Conservation (phyloP, 371 early-diverging fungal species). For the Apophysomyces elegans region DNA sequence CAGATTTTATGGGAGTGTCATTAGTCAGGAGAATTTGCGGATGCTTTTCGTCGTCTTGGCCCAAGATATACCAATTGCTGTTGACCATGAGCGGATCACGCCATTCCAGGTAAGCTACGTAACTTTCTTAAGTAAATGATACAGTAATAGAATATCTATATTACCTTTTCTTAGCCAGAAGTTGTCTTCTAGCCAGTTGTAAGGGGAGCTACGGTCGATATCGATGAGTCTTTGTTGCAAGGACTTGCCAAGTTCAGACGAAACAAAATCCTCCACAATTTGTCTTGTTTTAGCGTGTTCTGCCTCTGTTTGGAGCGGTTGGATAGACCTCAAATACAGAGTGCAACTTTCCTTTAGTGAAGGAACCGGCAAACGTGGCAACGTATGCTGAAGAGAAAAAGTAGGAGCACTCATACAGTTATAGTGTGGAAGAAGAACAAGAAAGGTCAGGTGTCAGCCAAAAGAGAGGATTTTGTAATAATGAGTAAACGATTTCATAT, state of each 20-base stretch:
- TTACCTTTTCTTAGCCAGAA: conserved; percentile 81
- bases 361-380: conserved; percentile 87
- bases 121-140: background rate
- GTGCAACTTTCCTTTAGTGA: conserved; percentile 71
- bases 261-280: conserved; percentile 38
- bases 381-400: conserved; percentile 68
- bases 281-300: conserved; percentile 35
- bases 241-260: conserved; percentile 31
- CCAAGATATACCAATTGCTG: conserved; percentile 87
- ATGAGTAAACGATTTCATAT: background rate
- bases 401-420: conserved; percentile 34
- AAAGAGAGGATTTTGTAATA: conserved; percentile 4
- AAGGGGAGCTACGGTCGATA: conserved; percentile 61
- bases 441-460: conserved; percentile 11
- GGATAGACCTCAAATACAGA: conserved; percentile 70
- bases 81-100: conserved; percentile 87
- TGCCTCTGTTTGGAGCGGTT: conserved; percentile 60
- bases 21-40: conserved; percentile 55
- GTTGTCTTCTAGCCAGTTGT: conserved; percentile 89
- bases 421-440: background rate
- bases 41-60: conserved; percentile 71
- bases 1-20: conserved; percentile 31
- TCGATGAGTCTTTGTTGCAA: conserved; percentile 65
- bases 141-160: background rate
- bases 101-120: conserved; percentile 87